Base-by-base conservation (phyloP, 2,329 filamentous ascomycete species). In the Hymenotorrendiella dingleyae region DNA sequence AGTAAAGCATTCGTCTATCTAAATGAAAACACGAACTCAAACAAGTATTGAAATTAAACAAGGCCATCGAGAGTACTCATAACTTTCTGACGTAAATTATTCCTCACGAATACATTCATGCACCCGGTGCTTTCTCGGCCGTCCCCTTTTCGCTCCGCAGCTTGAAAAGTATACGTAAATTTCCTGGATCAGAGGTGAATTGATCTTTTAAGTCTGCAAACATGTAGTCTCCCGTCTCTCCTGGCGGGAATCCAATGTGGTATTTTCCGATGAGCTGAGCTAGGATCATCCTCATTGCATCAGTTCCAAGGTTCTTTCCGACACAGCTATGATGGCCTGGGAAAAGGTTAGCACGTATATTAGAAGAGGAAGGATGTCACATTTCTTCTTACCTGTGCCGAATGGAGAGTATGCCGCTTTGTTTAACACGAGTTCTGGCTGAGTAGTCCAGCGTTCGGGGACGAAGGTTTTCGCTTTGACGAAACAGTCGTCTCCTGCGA, bases 241-340 rank as follows among this genome's bases (percentile, higher is more conserved):
- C 37, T 14, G 38, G 27, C 7, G 43, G 33, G 16, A 46, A 42
- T 4, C 19, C 17, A 21, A 46, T 36, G n/a, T 22, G 8, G 23
- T 40, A 45, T 12, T 36, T 40, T 4, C 7, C 32, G 6, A 41
- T 9, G 3, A 45, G 32, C 11, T 32, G 11, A 12, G 37, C 26
- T 17, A 32, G 36, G 4, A 40, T 32, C 20, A 29, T 23, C 4
- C 43, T 30, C 9, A 45, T 16, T 10, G 40, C 30, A 4, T 9
- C 22, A 6, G 41, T 11, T 5, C 37, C 43, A 36, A 45, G 37
- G 8, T 27, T 16, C 26, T 41, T 40, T 6, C 43, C 43, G 9
- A 45, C 37, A 33, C 43, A 45, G 4, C 30, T 28, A 21, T 45
- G 41, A 9, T 27, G 20, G n/a, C n/a, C n/a, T n/a, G n/a, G n/a